Evolutionary conservation across 169 alveolate genomes (phyloP).

Genomic region (Cryptosporidium muris): DNA sequence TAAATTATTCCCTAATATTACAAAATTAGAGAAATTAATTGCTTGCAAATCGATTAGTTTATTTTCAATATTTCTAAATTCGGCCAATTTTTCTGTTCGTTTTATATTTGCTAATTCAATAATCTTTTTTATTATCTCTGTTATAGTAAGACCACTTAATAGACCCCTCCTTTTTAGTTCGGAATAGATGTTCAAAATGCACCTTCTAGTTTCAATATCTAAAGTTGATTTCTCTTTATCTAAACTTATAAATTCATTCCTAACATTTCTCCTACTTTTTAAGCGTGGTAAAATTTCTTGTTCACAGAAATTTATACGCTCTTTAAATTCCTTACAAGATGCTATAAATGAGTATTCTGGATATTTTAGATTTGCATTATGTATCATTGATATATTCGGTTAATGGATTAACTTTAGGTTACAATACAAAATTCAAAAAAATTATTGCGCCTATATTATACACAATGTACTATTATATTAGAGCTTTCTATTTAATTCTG

Average conservation of each 20-base stretch:
- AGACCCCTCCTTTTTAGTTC: background rate
- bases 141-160: slow-evolving; percentile 14
- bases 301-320: slow-evolving; percentile 48
- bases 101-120: slow-evolving; percentile 2
- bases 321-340: slow-evolving; percentile 57
- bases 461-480: background rate
- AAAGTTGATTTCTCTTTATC: background rate
- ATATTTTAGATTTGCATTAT: background rate
- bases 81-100: background rate
- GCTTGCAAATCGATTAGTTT: slow-evolving; percentile 13
- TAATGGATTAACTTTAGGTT: background rate
- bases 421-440: too few species aligned
- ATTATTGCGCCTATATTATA: background rate
- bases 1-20: background rate
- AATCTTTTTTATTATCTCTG: slow-evolving; percentile 11
- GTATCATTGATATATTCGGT: slow-evolving; percentile 17
- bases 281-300: slow-evolving; percentile 21
- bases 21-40: slow-evolving; percentile 8
- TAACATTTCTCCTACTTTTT: background rate
- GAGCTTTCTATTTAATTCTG: too few species aligned
- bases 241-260: too few species aligned
- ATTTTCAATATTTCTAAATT: slow-evolving; percentile 3
- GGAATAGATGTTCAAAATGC: slow-evolving; percentile 6
- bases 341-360: slow-evolving; percentile 43
- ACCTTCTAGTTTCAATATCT: slow-evolving; percentile 6